Conservation (phyloP, 73 alveolate genomes). For the Stentor roeselii region DNA sequence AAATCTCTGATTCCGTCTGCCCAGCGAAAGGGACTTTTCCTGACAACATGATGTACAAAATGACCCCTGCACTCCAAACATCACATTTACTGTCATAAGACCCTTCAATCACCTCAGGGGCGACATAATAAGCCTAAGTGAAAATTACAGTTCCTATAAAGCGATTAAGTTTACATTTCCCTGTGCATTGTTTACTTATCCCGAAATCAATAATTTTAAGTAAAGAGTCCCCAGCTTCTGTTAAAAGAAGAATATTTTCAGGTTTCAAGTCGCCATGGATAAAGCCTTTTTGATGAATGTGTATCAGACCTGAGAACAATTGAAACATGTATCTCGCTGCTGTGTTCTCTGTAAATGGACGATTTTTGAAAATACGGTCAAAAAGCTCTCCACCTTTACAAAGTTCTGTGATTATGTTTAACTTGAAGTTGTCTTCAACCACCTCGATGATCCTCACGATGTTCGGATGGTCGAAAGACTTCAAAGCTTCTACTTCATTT, state of each 20-base stretch:
- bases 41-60: constrained; percentile 68
- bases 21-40: constrained; percentile 92
- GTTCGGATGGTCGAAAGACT: no score
- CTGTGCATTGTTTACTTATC: no score
- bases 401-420: no score
- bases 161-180: no score
- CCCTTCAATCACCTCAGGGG: constrained; percentile 62
- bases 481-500: no score
- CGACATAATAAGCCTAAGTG: constrained; percentile 67
- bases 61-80: constrained; percentile 77
- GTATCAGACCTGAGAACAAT: not conserved
- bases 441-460: no score
- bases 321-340: no score
- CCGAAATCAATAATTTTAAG: constrained; percentile 67
- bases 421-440: no score
- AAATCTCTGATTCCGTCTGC: constrained; percentile 58
- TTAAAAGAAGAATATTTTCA: constrained; percentile 56
- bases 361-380: no score
- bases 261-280: constrained; percentile 60
- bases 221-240: constrained; percentile 36
- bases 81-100: constrained; percentile 66
- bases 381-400: constrained; percentile 84
- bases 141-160: no score
- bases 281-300: no score
- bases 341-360: no score